These are phyloP conservation scores for Neurospora sp. DNA, from an alignment of 2,329 filamentous ascomycete genomes.

Conservation along the genomic window DNA sequence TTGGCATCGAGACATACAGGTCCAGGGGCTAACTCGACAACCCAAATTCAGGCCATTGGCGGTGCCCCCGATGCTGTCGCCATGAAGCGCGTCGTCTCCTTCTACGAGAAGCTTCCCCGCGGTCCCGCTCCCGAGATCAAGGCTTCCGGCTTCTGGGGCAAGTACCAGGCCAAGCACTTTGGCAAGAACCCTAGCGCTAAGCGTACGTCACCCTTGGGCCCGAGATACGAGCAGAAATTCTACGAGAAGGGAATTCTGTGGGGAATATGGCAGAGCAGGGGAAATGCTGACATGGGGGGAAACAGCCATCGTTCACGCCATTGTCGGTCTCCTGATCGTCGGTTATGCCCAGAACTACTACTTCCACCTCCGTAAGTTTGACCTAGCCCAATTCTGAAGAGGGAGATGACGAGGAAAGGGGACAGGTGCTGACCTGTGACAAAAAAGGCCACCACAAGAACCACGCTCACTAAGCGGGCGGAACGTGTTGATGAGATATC, in stretches of 20 bases:
- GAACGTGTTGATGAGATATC: not conserved
- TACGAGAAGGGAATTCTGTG: not conserved
- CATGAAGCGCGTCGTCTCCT: slow-evolving; percentile 96
- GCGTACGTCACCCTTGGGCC: slow-evolving; percentile 56
- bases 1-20: not conserved
- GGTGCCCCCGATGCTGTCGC: slow-evolving; percentile 90
- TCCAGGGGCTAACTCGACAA: slow-evolving; percentile 26
- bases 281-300: slow-evolving; percentile 15
- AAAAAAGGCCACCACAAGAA: slow-evolving; percentile 96
- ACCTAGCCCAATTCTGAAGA: no score
- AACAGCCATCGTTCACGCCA: slow-evolving; percentile 77
- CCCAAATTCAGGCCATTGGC: slow-evolving; percentile 65
- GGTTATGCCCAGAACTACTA: slow-evolving; percentile 99
- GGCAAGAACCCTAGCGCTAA: slow-evolving; percentile 82
- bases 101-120: slow-evolving; percentile 97
- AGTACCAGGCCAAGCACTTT: slow-evolving; percentile 90
- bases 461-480: slow-evolving; percentile 77
- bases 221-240: not conserved
- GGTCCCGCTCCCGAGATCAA: slow-evolving; percentile 77
- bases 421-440: not conserved
- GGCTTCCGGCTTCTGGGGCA: slow-evolving; percentile 70
- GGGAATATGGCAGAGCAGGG: not conserved
- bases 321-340: slow-evolving; percentile 65
- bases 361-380: slow-evolving; percentile 83
- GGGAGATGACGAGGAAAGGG: no score